Evolutionary conservation across 148 eudicot species (phyloP), one percentile per base, ranked within the genome.

Genomic region (Gaultheria prostrata): DNA sequence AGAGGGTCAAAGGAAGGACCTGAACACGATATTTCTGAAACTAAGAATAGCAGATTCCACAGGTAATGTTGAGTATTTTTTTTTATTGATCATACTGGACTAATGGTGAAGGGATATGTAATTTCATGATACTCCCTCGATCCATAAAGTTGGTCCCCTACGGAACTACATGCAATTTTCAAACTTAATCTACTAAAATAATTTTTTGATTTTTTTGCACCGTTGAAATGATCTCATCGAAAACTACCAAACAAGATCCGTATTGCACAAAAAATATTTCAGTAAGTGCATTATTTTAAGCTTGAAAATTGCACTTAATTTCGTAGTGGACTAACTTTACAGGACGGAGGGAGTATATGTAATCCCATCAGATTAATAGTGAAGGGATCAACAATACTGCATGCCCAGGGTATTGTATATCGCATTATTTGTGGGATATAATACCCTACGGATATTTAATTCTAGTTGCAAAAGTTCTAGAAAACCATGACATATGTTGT

Each of bases 1-100:
- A 74, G 88, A 92, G 70, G 98, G 99, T n/a, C 94, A 95, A 88
- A 90, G 95, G 91, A 97, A 89, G 86, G 98, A 95, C 85, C 88
- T 86, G 48, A 92, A 93, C 71, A 93, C 95, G 10, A 89, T 97
- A 87, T 92, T 91, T 86, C 84, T 97, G 39, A 95, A 93, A 88
- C 88, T 97, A 57, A 88, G 93, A 83, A 97, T 97, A 83, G 91
- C 90, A 45, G 98, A 95, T 88, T 86, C 93, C 76, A 79, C 93
- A 92, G 99, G 99, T n/a, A n/a, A n/a, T n/a, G n/a, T 97, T 77
- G 11, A 56, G 65, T n/a, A 48, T 61, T 67, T 82, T 61, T 67
- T 56, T 71, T 20, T 18, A 3, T 54, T 54, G n/a, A n/a, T n/a
- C n/a, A n/a, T n/a, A n/a, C 32, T 63, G 32, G 32, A 24, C 32